Evolutionary conservation across 2,329 filamentous ascomycete species (phyloP), one percentile per base, ranked within the genome.

Genomic region (Fusarium napiforme): DNA sequence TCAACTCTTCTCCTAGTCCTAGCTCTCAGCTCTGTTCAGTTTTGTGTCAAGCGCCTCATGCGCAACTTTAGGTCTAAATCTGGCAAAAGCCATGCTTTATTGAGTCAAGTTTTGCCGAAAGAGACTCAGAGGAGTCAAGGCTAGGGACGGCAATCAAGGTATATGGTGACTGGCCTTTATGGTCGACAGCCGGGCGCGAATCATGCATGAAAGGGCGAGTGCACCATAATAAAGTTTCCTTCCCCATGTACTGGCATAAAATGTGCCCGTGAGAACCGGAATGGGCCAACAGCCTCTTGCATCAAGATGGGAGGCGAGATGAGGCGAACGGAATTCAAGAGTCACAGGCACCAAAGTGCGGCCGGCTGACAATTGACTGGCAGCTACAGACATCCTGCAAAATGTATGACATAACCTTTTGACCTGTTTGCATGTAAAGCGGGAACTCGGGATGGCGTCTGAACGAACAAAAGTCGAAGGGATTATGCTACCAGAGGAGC

Each of bases 81-180:
- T 28, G 0, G 3, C 11, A 46, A 28, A 46, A 5, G 1, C 23
- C 23, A 28, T 28, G 18, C 18, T 28, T 28, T 15, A 21, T 4
- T 21, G 0, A 12, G 43, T 12, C 23, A 26, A 26, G 14, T 0
- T 0, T 19, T 26, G 4, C 11, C 7, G 0, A 26, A 19, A 10
- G 23, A 45, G n/a, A 8, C 4, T 8, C 3, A 12, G 10, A 26
- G n/a, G 16, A 26, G 16, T 9, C 9, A 10, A 16, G 40, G 9
- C 30, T 4, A 30, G 30, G 30, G 40, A 43, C n/a, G 15, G 23
- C 14, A 11, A 23, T 18, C 15, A 43, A 43, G 15, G 6, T 18
- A 5, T 12, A 12, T 18, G n/a, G 42, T 18, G 16, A 10, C n/a
- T 23, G n/a, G n/a, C 5, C 40, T 23, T 23, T 1, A 43, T 43